These are phyloP conservation scores for Luffa aegyptiaca DNA, from an alignment of 306 rosid genomes.

Conservation along the genomic window DNA sequence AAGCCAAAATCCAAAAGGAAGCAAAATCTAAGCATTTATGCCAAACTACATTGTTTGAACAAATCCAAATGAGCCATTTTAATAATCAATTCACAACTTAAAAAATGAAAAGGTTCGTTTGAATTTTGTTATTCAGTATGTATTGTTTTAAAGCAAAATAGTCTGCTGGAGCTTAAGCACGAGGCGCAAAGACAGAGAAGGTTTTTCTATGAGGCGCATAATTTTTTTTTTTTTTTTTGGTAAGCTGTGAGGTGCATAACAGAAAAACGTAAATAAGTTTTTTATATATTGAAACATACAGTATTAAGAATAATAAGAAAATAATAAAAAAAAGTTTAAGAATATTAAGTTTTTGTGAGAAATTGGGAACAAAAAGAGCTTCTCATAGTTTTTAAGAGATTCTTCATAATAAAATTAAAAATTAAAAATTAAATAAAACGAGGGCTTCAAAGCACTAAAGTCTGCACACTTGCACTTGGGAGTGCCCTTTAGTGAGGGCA, in stretches of 20 bases:
- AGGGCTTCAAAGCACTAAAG: not conserved
- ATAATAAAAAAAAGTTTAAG: not conserved
- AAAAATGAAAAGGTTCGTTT: not conserved
- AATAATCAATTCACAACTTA: too few species aligned
- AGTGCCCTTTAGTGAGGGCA: not conserved
- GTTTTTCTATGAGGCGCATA: too few species aligned
- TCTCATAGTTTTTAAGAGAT: not conserved
- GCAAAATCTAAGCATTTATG: too few species aligned
- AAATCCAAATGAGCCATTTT: too few species aligned
- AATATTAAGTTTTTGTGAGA: not conserved
- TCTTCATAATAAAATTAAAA: not conserved
- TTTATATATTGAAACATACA: not conserved
- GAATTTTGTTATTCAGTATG: not conserved
- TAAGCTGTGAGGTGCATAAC: not conserved
- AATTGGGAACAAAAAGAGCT: not conserved
- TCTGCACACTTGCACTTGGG: not conserved
- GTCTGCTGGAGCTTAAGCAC: not conserved
- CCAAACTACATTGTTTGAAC: too few species aligned
- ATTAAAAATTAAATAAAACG: not conserved
- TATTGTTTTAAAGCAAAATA: not conserved
- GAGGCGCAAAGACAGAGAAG: not conserved
- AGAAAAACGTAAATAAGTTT: not conserved
- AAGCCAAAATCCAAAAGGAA: not conserved
- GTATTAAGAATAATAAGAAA: not conserved
- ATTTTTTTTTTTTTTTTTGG: too few species aligned